phyloP scores from a whole-genome alignment of 1,284 basidiomycete species.

The Irpex sp. region DNA sequence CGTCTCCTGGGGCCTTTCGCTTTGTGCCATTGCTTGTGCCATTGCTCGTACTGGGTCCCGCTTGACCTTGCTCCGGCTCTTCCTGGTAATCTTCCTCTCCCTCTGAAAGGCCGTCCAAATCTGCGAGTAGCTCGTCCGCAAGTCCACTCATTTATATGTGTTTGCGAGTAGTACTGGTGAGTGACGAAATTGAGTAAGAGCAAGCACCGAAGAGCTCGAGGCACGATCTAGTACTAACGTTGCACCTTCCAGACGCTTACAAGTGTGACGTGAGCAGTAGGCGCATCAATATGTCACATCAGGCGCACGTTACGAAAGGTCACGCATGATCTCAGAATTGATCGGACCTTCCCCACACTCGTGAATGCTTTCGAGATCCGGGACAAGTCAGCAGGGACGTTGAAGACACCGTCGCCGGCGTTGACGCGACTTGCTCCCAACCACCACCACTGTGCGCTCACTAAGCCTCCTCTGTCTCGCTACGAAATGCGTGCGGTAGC shows the following conservation, averaged over 20 bases:
- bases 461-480: not conserved
- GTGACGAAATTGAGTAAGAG: too few species aligned
- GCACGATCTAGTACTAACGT: too few species aligned
- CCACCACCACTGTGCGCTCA: not conserved
- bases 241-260: not conserved
- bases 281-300: not conserved
- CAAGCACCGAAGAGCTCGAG: too few species aligned
- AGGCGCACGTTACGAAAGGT: not conserved
- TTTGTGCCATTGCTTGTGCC: constrained; percentile 46
- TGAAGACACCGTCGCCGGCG: not conserved
- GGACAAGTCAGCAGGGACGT: not conserved
- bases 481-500: not conserved
- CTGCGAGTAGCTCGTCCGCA: constrained; percentile 85
- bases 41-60: constrained; percentile 32
- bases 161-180: not conserved
- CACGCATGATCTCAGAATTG: constrained; percentile 6
- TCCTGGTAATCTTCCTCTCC: constrained; percentile 55
- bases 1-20: constrained; percentile 50
- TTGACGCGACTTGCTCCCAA: not conserved
- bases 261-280: not conserved
- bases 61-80: constrained; percentile 34
- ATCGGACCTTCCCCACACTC: constrained; percentile 13
- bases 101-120: constrained; percentile 77
- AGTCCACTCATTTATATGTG: constrained; percentile 60
- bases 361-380: constrained; percentile 4